Conservation (phyloP, 129 eudicot genomes). For the Pseudognaphalium luteoalbum region DNA sequence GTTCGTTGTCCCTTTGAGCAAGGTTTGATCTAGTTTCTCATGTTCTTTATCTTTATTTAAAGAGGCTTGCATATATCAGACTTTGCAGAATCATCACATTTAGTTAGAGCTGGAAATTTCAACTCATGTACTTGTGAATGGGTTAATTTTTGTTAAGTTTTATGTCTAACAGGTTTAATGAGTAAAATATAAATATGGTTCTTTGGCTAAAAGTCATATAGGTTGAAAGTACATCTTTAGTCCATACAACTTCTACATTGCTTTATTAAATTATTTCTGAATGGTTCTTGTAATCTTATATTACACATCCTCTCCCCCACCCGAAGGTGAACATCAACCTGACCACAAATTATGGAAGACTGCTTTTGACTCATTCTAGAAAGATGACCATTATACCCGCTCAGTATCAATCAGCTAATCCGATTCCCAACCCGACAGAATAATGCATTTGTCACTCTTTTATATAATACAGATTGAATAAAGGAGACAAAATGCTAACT, state of each 20-base stretch:
- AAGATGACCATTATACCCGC: neutral
- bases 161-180: neutral
- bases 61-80: neutral
- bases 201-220: neutral
- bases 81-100: neutral
- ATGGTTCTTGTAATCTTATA: too few species aligned
- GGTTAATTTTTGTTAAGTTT: neutral
- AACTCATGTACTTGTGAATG: neutral
- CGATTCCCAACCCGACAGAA: too few species aligned
- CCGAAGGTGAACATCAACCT: neutral
- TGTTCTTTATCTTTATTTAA: neutral
- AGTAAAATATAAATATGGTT: neutral
- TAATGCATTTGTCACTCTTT: too few species aligned
- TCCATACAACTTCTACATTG: neutral
- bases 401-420: neutral
- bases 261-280: too few species aligned
- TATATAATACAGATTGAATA: neutral
- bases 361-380: neutral
- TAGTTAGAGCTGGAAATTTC: neutral
- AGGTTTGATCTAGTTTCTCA: slow-evolving; percentile 51
- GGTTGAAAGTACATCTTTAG: neutral
- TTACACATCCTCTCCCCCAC: neutral
- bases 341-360: neutral
- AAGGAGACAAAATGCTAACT: neutral
- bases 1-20: slow-evolving; percentile 97